Evolutionary conservation across 257 asterid species (phyloP).

Genomic region (Penstemon newberryi): DNA sequence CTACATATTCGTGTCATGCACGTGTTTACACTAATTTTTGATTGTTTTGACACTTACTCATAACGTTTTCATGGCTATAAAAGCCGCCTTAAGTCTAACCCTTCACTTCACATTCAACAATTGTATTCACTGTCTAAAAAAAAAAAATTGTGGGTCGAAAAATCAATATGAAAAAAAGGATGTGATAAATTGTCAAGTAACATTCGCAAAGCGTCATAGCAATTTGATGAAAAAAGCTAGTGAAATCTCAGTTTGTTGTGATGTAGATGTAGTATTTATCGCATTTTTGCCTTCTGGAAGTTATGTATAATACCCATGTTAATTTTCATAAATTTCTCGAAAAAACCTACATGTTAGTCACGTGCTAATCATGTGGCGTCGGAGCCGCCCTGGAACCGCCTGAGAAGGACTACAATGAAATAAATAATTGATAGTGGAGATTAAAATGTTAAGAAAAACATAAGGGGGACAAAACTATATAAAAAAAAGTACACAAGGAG

Average conservation of each 20-base stretch:
- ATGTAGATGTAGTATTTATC: conserved; percentile 46
- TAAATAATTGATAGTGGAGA: too few relatives aligned
- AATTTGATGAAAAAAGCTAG: conserved; percentile 52
- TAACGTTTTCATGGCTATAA: conserved; percentile 21
- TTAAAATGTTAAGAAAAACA: too few relatives aligned
- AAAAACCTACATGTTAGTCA: too few relatives aligned
- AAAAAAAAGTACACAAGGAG: too few relatives aligned
- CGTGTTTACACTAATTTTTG: background rate
- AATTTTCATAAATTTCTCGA: too few relatives aligned
- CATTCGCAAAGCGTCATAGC: conserved; percentile 59
- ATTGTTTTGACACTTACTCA: conserved; percentile 9
- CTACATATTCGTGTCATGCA: background rate
- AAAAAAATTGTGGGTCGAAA: conserved; percentile 36
- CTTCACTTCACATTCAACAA: background rate
- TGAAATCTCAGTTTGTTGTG: conserved; percentile 48
- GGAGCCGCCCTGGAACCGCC: too few relatives aligned
- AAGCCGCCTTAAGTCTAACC: background rate
- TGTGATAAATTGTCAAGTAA: conserved; percentile 54
- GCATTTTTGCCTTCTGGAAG: conserved; percentile 40
- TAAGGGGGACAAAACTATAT: too few relatives aligned
- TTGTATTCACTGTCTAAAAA: too few relatives aligned
- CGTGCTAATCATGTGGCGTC: too few relatives aligned
- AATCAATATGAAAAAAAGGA: conserved; percentile 55
- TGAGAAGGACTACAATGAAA: too few relatives aligned
- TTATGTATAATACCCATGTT: too few relatives aligned